Evolutionary conservation across 352 stramenopile species (phyloP), one percentile per base, ranked within the genome.

Genomic region (Pythium coloratum): DNA sequence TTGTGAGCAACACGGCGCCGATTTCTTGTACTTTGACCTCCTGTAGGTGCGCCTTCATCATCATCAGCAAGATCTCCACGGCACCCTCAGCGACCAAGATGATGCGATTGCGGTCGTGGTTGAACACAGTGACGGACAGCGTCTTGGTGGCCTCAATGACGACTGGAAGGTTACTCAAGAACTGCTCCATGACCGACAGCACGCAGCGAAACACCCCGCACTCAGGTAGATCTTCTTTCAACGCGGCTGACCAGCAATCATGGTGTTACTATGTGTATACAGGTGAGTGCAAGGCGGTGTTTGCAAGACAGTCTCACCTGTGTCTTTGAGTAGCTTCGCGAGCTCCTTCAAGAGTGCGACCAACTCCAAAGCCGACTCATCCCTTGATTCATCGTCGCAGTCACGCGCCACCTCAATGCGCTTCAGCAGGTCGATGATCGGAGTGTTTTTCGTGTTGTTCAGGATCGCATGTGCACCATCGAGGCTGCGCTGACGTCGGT

Each of bases 201-300:
- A 97, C 65, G 1, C 71, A 69, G 49, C 88, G 81, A 18, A 97
- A 64, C 9, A 67, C 83, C 1, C 82, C 67, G 26, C 79, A 90
- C 49, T 92, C 77, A 0, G 84, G 87, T 26, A 98, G 73, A 24
- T 90, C 82, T 53, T 94, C 78, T 74, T 97, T 96, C 9, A 92
- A 64, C 36, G 42, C 68, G 32, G 71, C 78, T 86, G 73, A 59
- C 6, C 70, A 46, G 54, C 28, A 20, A 50, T 4, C 16, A 47
- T 33, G 18, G 64, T 30, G 28, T 30, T 30, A 30, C 9, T 12
- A 67, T 26, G n/a, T 50, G 14, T 26, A n/a, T 53, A 16, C 46
- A 32, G 7, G 12, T 53, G 1, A 53, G 20, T 30, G 6, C 4
- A 16, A 2, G 13, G 33, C 6, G 7, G 28, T 30, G 28, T 30